Conservation (phyloP, 2,329 filamentous ascomycete genomes). For the Calonectria pseudoturangicola region DNA sequence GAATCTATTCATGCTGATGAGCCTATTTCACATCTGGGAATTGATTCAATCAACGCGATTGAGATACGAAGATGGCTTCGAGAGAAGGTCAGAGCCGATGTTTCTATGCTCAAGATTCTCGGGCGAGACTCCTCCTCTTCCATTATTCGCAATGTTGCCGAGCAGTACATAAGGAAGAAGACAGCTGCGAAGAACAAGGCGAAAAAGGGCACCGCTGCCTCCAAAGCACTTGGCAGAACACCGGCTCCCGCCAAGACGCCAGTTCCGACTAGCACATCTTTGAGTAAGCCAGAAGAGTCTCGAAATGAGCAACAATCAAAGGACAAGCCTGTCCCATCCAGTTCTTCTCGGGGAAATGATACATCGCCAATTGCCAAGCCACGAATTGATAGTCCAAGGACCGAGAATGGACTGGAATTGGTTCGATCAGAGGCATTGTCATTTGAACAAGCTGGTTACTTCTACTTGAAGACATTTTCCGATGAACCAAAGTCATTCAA, state of each 20-base stretch:
- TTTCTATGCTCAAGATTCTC: constrained; percentile 11
- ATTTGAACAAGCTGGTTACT: not conserved
- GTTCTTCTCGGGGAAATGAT: not conserved
- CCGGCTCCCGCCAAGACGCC: not conserved
- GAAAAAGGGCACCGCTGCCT: not conserved
- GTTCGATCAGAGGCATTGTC: not conserved
- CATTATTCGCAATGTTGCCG: not conserved
- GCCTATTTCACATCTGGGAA: not conserved
- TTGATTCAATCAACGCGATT: constrained; percentile 1
- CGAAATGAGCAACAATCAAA: not conserved
- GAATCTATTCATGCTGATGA: not conserved
- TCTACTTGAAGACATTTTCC: not conserved
- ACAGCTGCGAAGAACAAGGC: not conserved
- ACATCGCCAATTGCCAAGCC: not conserved
- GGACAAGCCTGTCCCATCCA: not conserved
- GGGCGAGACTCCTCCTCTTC: not conserved
- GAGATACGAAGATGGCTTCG: constrained; percentile 4
- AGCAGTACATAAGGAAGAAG: not conserved
- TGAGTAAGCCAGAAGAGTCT: not conserved
- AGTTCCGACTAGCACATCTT: not conserved
- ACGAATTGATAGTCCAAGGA: not conserved
- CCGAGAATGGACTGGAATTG: not conserved
- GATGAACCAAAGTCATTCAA: not conserved
- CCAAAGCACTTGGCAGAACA: not conserved
- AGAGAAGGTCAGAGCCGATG: not conserved